Percentiles rank a stretch among this genome's conserved stretches.
Evolutionary conservation across 2,329 filamentous ascomycete genomes (phyloP).

Genomic region (Myriosclerotinia scirpicola): DNA sequence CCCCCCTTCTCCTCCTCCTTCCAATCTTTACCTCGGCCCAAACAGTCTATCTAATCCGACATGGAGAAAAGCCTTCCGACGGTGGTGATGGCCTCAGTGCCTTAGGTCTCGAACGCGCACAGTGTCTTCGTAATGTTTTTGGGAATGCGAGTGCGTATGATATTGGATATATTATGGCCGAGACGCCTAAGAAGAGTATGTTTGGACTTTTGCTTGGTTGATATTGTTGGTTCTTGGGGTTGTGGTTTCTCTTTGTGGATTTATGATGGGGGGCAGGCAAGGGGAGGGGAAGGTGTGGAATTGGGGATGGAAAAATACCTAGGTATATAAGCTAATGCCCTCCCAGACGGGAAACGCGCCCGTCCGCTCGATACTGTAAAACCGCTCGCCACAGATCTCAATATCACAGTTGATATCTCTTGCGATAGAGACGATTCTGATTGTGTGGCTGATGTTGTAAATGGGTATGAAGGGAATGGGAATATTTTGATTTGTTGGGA

Average conservation of each 20-base stretch:
- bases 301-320: neutral
- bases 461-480: constrained; percentile 49
- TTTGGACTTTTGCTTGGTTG: neutral
- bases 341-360: constrained; percentile 50
- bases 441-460: constrained; percentile 54
- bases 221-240: too few species aligned
- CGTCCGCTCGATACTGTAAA: constrained; percentile 58
- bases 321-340: too few species aligned
- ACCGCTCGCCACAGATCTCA: constrained; percentile 56
- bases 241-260: too few species aligned
- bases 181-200: constrained; percentile 51
- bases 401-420: constrained; percentile 53
- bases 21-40: constrained; percentile 21
- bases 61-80: constrained; percentile 59
- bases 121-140: constrained; percentile 60
- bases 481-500: constrained; percentile 65
- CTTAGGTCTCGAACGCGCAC: constrained; percentile 54
- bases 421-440: constrained; percentile 56
- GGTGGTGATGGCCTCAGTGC: constrained; percentile 51
- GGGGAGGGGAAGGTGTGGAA: neutral
- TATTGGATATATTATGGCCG: constrained; percentile 59
- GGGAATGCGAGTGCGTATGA: constrained; percentile 52
- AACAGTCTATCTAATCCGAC: constrained; percentile 62
- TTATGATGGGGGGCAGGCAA: neutral
- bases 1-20: neutral